Base-by-base conservation (phyloP, 352 stramenopile species). In the Globisporangium alternatum region DNA sequence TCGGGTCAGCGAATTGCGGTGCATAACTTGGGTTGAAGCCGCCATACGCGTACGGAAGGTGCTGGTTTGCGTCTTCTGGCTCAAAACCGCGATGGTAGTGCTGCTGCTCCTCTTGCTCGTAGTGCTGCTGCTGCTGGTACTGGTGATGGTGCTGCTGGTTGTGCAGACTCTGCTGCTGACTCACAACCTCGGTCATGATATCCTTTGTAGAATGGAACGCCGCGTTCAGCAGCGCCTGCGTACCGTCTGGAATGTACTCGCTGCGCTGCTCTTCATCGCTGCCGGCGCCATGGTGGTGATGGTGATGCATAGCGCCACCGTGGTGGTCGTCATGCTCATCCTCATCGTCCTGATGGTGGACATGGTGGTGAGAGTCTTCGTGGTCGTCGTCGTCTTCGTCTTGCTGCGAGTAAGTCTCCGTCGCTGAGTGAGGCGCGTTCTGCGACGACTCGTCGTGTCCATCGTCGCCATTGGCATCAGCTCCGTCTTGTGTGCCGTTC, bases 201-300 rank as follows among this genome's bases (percentile, higher is more conserved):
- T 90, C 81, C 30, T 86, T 71, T 2, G 79, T 88, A n/a, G 81
- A 89, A 53, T 90, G 81, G 63, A 90, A 83, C 5, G 83, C 83
- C 4, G 83, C 83, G 12, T 84, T 83, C 33, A 92, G 65, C 54
- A 92, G 63, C 15, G 76, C 83, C 39, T 89, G 81, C 15, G 83
- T 89, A 54, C 83, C 83, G 56, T 92, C 80, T 1, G 74, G 66
- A 9, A 76, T 65, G 44, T 80, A 83, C 30, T 75, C 69, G 21
- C 71, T 77, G 19, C 44, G 66, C 12, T 65, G 31, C 1, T 81
- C 69, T 44, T 45, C 58, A 22, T 43, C 10, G 56, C 37, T 43
- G 65, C 61, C 58, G 68, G 41, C 66, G 62, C 70, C 48, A 65
- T 5, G 17, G 53, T 60, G 64, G 62, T 43, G 56, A 21, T 51